Evolutionary conservation across 2,329 filamentous ascomycete species (phyloP).

Genomic region (Claviceps paspali): DNA sequence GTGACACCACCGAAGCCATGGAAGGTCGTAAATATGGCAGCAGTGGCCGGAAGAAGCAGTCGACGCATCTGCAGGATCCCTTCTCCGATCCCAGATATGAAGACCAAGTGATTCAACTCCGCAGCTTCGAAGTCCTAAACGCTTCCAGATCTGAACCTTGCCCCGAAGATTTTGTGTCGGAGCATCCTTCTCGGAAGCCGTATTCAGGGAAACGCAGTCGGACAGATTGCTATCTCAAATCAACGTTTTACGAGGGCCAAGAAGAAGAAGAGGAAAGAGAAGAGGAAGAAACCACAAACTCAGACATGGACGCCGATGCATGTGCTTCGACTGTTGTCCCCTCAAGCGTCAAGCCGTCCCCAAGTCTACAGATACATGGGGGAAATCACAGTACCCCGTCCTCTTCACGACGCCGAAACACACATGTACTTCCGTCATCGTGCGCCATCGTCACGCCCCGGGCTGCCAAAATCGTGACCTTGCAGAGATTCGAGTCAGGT

Average conservation of each 20-base stretch:
- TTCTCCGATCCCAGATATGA: constrained; percentile 5
- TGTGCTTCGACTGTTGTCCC: background rate
- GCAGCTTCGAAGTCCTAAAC: constrained; percentile 1
- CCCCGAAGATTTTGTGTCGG: constrained; percentile 2
- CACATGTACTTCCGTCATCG: background rate
- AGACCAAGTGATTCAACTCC: constrained; percentile 3
- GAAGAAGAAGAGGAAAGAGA: constrained; percentile 13
- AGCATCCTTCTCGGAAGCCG: constrained; percentile 3
- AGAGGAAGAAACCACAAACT: constrained; percentile 10
- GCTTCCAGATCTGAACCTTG: background rate
- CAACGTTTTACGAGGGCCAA: constrained; percentile 7
- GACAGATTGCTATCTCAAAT: background rate
- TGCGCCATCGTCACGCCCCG: background rate
- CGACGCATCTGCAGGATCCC: background rate
- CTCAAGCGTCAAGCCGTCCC: background rate
- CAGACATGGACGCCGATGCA: constrained; percentile 13
- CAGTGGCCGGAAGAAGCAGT: background rate
- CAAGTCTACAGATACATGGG: background rate
- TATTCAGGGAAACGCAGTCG: background rate
- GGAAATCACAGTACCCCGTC: background rate
- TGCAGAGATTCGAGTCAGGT: background rate
- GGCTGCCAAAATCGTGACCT: background rate
- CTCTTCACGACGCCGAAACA: background rate
- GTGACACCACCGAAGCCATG: constrained; percentile 1
- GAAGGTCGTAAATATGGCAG: background rate